A percentile compares a stretch with the other conserved stretches of the same genome.
Conservation (phyloP, 1,139 yeast species). For the Suhomyces kunorum region DNA sequence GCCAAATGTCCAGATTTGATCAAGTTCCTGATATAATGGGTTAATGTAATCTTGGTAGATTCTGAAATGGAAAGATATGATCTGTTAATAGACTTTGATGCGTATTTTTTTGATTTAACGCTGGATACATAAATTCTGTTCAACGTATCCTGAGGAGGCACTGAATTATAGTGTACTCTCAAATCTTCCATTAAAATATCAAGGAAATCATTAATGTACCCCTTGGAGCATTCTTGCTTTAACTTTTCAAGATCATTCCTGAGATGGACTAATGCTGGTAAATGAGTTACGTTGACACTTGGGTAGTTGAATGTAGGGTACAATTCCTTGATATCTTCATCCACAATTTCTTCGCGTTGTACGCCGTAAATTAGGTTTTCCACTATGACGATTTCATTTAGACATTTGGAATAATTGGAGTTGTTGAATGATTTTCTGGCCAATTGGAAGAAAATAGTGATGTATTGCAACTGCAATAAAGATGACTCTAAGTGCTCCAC, state of each 20-base stretch:
- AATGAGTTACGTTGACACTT: conserved; percentile 49
- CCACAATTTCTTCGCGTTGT: conserved; percentile 26
- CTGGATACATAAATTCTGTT: conserved; percentile 44
- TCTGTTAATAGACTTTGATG: conserved; percentile 21
- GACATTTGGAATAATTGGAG: conserved; percentile 41
- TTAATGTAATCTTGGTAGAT: conserved; percentile 40
- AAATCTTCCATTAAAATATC: conserved; percentile 61
- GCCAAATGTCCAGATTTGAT: conserved; percentile 64
- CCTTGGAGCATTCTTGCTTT: conserved; percentile 62
- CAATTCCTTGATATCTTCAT: conserved; percentile 25
- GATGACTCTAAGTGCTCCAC: conserved; percentile 64
- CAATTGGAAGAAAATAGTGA: conserved; percentile 50
- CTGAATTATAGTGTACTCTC: conserved; percentile 53
- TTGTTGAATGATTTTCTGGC: conserved; percentile 52
- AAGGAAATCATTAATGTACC: conserved; percentile 59
- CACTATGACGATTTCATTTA: conserved; percentile 57
- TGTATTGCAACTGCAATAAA: conserved; percentile 60
- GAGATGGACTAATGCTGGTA: conserved; percentile 62
- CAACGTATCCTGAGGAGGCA: conserved; percentile 52
- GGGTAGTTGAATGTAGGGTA: conserved; percentile 53
- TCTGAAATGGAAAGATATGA: conserved; percentile 39
- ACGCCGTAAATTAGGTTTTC: conserved; percentile 61
- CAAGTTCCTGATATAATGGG: conserved; percentile 53
- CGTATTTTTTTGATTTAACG: conserved; percentile 26
- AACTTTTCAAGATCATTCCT: conserved; percentile 54